Conservation (phyloP, 2,329 filamentous ascomycete species). For the Hymenoscyphus infarciens region DNA sequence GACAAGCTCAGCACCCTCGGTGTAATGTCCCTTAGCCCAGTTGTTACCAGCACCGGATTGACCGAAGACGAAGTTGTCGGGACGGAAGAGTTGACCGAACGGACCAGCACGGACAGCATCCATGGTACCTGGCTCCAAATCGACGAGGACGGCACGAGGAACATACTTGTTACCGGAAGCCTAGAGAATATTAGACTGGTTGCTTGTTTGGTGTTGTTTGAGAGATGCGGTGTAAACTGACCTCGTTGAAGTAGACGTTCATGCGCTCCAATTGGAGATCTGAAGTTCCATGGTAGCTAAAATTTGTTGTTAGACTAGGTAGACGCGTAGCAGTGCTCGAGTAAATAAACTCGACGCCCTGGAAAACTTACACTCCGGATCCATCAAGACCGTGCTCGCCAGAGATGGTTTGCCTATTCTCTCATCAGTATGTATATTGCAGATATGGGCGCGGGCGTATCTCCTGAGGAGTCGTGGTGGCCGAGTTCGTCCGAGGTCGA, state of each 20-base stretch:
- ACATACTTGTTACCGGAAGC: conserved; percentile 98
- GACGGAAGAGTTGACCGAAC: conserved; percentile 98
- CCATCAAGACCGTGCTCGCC: conserved; percentile 96
- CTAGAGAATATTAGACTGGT: conserved; percentile 46
- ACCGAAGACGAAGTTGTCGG: conserved; percentile 99
- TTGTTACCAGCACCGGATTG: conserved; percentile 99
- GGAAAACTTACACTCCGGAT: conserved; percentile 77
- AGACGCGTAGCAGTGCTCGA: conserved; percentile 8
- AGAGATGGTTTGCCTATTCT: conserved; percentile 70
- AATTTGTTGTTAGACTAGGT: conserved; percentile 20
- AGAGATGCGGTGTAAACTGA: conserved; percentile 35
- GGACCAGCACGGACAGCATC: conserved; percentile 97
- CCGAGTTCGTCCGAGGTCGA: conserved; percentile 18
- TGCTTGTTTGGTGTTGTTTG: neutral
- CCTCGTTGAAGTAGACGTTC: conserved; percentile 99
- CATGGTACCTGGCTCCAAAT: conserved; percentile 99
- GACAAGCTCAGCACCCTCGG: conserved; percentile 97
- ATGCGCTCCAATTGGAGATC: conserved; percentile 99
- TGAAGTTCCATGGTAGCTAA: conserved; percentile 92
- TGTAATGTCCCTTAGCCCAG: conserved; percentile 99
- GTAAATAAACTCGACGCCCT: conserved; percentile 2
- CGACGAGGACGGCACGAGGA: conserved; percentile 97
- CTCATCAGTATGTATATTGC: conserved; percentile 38
- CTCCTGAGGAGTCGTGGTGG: conserved; percentile 30
- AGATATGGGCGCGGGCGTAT: conserved; percentile 10